Base-by-base conservation (phyloP, 805 yeast genomes). In the Candida andamanensis region DNA sequence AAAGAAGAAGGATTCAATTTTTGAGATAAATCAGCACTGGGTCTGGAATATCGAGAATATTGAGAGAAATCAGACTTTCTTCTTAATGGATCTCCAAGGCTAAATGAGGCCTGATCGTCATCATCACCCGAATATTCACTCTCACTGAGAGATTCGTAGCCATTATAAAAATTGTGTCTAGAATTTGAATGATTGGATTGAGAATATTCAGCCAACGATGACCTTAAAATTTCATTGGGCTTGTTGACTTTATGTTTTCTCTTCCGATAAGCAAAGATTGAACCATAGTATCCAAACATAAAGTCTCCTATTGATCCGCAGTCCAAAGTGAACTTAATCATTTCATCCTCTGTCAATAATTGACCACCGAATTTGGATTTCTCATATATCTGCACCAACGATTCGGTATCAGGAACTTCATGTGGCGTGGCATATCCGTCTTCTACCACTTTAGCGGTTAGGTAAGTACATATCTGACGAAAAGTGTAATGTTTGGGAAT, bases 351-450 rank as follows among this genome's bases (percentile, higher is more conserved):
- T 1, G 70, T 55, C 12, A 85, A 74, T 12, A 75, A 65, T 13
- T 63, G 53, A 2, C 84, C 82, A 5, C 90, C 73, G 53, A 77
- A 87, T 37, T 85, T 63, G 22, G 80, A 64, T 30, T 63, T 60
- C 43, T 87, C 95, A 57, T 85, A 87, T 10, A 74, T 52, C 3
- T 59, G 61, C 4, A 77, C 58, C 24, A 60, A 41, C 15, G 42
- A 26, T 4, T 31, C 35, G 4, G 48, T 25, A 17, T 51, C 43
- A 9, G 46, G 46, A 4, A 40, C 3, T 8, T 40, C 29, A 7
- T 35, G 33, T 3, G 29, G 21, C 12, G 25, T 6, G 5, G 26
- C 29, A 7, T 14, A 23, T 2, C 17, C n/a, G 14, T 24, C 33
- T 7, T 34, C 29, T 9, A 39, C 41, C 24, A 39, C 37, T 21